A percentile compares a stretch with the other conserved stretches of the same genome.
Conservation (phyloP, 73 alveolate genomes). For the Breviolum minutum region DNA sequence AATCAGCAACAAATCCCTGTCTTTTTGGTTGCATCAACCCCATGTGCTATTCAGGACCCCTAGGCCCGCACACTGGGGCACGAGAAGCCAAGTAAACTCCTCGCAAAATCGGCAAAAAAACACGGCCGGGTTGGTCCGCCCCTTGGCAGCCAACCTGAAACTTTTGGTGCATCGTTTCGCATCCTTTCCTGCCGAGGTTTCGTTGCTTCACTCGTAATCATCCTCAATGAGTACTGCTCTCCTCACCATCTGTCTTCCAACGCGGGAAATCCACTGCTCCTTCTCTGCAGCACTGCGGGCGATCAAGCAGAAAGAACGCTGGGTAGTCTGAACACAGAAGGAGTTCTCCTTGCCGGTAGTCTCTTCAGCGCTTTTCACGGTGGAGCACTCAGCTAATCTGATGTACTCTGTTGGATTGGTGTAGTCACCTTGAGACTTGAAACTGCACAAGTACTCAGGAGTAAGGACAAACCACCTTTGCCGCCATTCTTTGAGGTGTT, state of each 20-base stretch:
- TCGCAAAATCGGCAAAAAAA: conserved; percentile 14
- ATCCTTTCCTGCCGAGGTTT: not conserved
- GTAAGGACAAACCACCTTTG: conserved; percentile 75
- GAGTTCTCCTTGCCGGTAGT: conserved; percentile 85
- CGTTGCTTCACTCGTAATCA: conserved; percentile 44
- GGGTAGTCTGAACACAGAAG: conserved; percentile 26
- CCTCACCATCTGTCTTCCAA: conserved; percentile 78
- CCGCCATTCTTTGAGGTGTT: conserved; percentile 83
- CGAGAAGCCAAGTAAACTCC: no score
- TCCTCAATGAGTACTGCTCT: conserved; percentile 38
- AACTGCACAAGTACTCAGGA: conserved; percentile 82
- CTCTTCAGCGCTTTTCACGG: conserved; percentile 52
- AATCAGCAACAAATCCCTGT: no score
- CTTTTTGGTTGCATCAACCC: no score
- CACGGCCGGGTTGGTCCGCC: not conserved
- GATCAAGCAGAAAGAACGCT: conserved; percentile 46
- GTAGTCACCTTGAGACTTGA: conserved; percentile 60
- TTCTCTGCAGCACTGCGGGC: conserved; percentile 35
- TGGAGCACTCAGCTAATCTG: conserved; percentile 71
- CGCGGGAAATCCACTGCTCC: conserved; percentile 68
- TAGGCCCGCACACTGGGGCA: no score
- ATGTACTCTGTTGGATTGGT: conserved; percentile 57
- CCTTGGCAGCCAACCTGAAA: conserved; percentile 4
- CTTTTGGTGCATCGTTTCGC: not conserved
- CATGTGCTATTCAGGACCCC: no score